Conservation (phyloP, 2,329 filamentous ascomycete species). For the Ilyonectria mors-panacis region DNA sequence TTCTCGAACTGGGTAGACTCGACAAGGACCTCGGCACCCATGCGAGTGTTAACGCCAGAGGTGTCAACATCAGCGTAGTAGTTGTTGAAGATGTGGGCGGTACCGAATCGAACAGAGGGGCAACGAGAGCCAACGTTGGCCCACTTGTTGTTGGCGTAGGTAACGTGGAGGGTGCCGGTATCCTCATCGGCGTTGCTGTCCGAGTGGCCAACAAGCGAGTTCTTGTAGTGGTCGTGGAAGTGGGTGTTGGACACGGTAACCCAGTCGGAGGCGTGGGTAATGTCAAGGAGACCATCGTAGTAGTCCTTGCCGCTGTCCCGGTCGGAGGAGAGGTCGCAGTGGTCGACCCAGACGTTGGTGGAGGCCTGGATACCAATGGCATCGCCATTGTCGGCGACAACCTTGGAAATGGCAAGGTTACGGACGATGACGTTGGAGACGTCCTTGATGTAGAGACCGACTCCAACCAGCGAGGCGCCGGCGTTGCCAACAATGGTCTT, state of each 20-base stretch:
- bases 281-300: conserved; percentile 77
- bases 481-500: conserved; percentile 62
- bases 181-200: conserved; percentile 72
- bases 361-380: conserved; percentile 71
- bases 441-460: conserved; percentile 68
- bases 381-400: conserved; percentile 70
- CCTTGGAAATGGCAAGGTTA: conserved; percentile 72
- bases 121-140: conserved; percentile 74
- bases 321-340: conserved; percentile 75
- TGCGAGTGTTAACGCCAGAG: conserved; percentile 69
- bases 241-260: conserved; percentile 62
- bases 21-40: conserved; percentile 69
- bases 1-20: conserved; percentile 68
- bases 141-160: conserved; percentile 78
- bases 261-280: conserved; percentile 74
- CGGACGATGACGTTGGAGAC: conserved; percentile 73
- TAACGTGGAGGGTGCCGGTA: conserved; percentile 73
- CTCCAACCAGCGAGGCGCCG: conserved; percentile 57
- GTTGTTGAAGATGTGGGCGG: conserved; percentile 73
- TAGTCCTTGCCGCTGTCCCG: conserved; percentile 75
- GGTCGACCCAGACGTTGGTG: conserved; percentile 77
- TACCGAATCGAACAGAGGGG: conserved; percentile 77
- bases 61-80: conserved; percentile 58
- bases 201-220: conserved; percentile 72
- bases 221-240: conserved; percentile 66